These are phyloP conservation scores for Hura crepitans DNA, from an alignment of 441 rosid species.

Conservation along the genomic window DNA sequence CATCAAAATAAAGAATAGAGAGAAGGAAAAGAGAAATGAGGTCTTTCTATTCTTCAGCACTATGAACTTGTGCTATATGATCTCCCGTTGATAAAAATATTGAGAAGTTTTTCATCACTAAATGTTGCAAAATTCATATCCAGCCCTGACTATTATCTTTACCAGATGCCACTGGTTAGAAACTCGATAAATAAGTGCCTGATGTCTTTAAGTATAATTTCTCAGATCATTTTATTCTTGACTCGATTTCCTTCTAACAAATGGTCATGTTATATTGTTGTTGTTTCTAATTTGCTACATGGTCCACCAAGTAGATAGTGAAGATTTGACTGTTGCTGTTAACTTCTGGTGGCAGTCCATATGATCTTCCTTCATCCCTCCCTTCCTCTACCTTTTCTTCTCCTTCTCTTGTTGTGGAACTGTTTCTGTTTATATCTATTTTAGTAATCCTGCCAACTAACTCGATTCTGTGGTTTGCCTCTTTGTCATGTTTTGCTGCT, in stretches of 20 bases:
- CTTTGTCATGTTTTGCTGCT: slow-evolving; percentile 24
- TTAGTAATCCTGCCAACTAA: slow-evolving; percentile 27
- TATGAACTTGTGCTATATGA: background rate
- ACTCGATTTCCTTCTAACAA: slow-evolving; percentile 10
- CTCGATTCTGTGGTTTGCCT: slow-evolving; percentile 23
- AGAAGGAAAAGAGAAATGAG: background rate
- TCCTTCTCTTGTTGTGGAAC: background rate
- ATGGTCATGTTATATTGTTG: slow-evolving; percentile 20
- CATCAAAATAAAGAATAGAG: background rate
- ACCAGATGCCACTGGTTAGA: background rate
- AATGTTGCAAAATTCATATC: background rate
- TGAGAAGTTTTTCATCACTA: background rate
- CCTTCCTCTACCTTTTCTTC: slow-evolving; percentile 1
- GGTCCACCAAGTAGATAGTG: slow-evolving; percentile 89
- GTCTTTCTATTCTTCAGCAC: background rate
- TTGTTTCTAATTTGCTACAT: slow-evolving; percentile 40
- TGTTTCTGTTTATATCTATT: slow-evolving; percentile 16
- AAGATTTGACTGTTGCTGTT: slow-evolving; percentile 72
- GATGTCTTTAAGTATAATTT: background rate
- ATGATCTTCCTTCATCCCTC: slow-evolving; percentile 21
- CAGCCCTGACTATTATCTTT: background rate
- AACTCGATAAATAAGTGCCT: slow-evolving; percentile 3
- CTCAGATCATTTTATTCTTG: background rate
- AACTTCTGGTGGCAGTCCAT: slow-evolving; percentile 91
- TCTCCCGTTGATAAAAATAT: background rate